A percentile compares a stretch with the other conserved stretches of the same genome.
These are phyloP conservation scores for Aphanomyces astaci DNA, from an alignment of 352 stramenopile species.

Conservation along the genomic window DNA sequence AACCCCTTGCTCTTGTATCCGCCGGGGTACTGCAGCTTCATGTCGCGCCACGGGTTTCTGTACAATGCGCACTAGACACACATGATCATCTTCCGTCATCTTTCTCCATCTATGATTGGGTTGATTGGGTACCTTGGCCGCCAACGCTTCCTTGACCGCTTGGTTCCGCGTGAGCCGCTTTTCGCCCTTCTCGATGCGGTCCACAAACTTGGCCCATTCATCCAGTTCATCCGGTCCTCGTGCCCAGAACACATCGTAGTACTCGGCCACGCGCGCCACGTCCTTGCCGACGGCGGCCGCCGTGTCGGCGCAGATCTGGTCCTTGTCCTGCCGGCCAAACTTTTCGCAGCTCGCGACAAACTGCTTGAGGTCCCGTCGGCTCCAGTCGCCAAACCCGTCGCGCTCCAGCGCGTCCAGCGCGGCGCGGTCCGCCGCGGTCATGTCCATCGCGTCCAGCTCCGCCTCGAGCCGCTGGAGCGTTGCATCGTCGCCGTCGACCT, in stretches of 20 bases:
- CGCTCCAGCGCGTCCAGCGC: constrained; percentile 67
- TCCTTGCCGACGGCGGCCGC: constrained; percentile 86
- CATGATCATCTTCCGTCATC: no score
- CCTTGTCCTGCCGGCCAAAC: constrained; percentile 89
- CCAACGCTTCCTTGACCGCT: constrained; percentile 94
- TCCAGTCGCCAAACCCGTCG: constrained; percentile 96
- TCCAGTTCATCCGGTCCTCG: constrained; percentile 87
- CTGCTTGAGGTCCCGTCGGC: constrained; percentile 77
- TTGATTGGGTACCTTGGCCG: constrained; percentile 94
- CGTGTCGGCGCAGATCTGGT: constrained; percentile 87
- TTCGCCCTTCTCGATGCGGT: constrained; percentile 96
- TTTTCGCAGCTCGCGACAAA: constrained; percentile 90
- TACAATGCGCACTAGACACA: constrained; percentile 72
- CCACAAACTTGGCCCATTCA: constrained; percentile 88
- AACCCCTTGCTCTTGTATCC: constrained; percentile 92
- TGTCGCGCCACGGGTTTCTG: constrained; percentile 85
- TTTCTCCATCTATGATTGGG: no score
- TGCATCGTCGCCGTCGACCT: constrained; percentile 48
- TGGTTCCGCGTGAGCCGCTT: constrained; percentile 93
- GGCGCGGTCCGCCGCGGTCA: constrained; percentile 55
- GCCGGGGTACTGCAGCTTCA: constrained; percentile 81
- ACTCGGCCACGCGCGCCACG: constrained; percentile 85
- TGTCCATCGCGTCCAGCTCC: constrained; percentile 66
- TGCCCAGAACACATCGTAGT: constrained; percentile 95
- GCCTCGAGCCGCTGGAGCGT: constrained; percentile 63